Percentiles rank a stretch among this genome's conserved stretches.
phyloP scores from a whole-genome alignment of 78 protist species.

The Emiliania huxleyi region DNA sequence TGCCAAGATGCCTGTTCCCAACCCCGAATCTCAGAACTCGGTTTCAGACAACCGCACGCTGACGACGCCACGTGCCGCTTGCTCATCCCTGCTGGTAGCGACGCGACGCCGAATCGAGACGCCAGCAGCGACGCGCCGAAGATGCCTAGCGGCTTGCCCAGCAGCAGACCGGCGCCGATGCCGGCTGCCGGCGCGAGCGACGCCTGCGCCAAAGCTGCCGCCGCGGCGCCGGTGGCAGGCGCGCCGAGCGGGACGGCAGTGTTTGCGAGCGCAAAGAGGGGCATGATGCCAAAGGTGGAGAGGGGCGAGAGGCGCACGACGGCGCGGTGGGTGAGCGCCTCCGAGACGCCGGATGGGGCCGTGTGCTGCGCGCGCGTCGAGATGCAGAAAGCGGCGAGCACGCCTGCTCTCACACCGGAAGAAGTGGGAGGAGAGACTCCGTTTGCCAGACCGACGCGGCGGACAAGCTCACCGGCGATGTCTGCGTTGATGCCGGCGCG shows the following conservation, averaged over 20 bases:
- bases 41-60: too few species aligned
- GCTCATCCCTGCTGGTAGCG: neutral
- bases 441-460: too few species aligned
- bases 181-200: neutral
- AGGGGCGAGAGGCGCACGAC: neutral
- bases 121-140: neutral
- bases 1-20: neutral
- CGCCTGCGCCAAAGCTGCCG: neutral
- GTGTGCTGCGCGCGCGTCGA: neutral
- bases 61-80: neutral
- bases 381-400: neutral
- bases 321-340: neutral
- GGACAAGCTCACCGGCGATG: neutral
- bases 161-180: neutral
- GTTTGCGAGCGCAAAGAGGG: conserved; percentile 24
- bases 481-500: neutral
- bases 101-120: neutral
- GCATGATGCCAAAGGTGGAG: conserved; percentile 2
- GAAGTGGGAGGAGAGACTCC: too few species aligned
- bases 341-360: neutral
- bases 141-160: conserved; percentile 15
- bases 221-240: too few species aligned
- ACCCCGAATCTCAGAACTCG: too few species aligned
- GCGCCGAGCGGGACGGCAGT: neutral
- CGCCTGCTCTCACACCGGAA: too few species aligned